These are phyloP conservation scores for Selaginella moellendorffii DNA, from an alignment of 75 land plant genomes.

Conservation along the genomic window DNA sequence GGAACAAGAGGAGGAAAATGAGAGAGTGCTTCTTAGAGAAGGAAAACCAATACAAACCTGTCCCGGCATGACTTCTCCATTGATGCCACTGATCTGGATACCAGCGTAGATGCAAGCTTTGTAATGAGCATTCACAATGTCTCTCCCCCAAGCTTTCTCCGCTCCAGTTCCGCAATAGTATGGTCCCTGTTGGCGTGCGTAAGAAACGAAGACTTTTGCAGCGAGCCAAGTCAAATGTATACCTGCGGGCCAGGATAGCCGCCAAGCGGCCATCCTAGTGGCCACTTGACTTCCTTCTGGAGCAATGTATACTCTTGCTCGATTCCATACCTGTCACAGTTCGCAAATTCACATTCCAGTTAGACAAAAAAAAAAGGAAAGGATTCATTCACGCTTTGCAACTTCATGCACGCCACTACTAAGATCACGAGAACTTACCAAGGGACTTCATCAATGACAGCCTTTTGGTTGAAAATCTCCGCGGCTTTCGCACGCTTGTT, in stretches of 20 bases:
- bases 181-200: too few relatives aligned
- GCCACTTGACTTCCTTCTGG: slow-evolving; percentile 8
- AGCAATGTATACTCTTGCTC: slow-evolving; percentile 11
- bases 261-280: neutral
- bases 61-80: slow-evolving; percentile 7
- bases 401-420: neutral
- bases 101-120: slow-evolving; percentile 5
- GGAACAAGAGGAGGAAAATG: neutral
- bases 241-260: slow-evolving; percentile 6
- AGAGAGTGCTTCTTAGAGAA: neutral
- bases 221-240: neutral
- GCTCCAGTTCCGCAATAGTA: slow-evolving; percentile 4
- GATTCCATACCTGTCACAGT: slow-evolving; percentile 9
- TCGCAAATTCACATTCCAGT: neutral
- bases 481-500: slow-evolving; percentile 3
- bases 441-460: slow-evolving; percentile 3
- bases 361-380: neutral
- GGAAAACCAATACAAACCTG: neutral
- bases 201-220: slow-evolving; percentile 1
- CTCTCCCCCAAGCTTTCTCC: slow-evolving; percentile 2
- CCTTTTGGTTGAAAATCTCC: slow-evolving; percentile 6
- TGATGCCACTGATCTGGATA: slow-evolving; percentile 5
- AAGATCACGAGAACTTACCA: neutral
- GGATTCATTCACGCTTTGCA: neutral
- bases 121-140: slow-evolving; percentile 4